Evolutionary conservation across 2,329 filamentous ascomycete genomes (phyloP), one percentile per base, ranked within the genome.

Genomic region (Sordariomycetes sp.): DNA sequence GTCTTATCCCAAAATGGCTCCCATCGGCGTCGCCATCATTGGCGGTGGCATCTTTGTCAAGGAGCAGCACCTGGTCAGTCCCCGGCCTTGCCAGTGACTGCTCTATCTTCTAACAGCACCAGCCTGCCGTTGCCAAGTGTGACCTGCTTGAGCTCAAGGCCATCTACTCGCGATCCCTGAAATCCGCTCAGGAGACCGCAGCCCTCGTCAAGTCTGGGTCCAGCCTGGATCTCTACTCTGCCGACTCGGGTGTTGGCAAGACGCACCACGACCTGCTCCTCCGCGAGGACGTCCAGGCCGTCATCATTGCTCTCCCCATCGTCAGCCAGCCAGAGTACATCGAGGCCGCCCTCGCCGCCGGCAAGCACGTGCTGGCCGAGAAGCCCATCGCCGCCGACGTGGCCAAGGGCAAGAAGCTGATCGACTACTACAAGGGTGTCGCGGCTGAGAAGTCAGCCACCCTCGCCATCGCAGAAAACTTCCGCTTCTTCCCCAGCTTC

Each of bases 391-490:
- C 73, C 3, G 69, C 72, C 42, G 73, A 81, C 42, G 55, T 79
- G 8, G 58, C 62, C 2, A 46, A 50, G 2, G 66, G 57, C 12
- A 45, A 54, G 41, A 48, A 55, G 37, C 58, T 70, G 8, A 55
- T 70, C 26, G 53, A 47, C 5, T 56, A 47, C 40, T 53, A 54
- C 39, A 41, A 43, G 15, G 33, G 38, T 4, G 38, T 62, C 5
- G 46, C 46, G 10, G 39, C 40, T 9, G 46, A 47, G 9, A 44
- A 41, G 21, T 39, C 38, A 21, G 48, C 48, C 10, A 68, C 66
- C 6, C 75, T 76, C 57, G 64, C 64, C 11, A 68, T 88, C 4
- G 83, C 80, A 0, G 84, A 88, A 55, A 86, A 88, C 56, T 82
- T 75, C 50, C 70, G 83, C 33, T 86, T 76, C 58, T 54, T 72